These are phyloP conservation scores for Polyplosphaeria fusca DNA, from an alignment of 495 filamentous ascomycete species.

Conservation along the genomic window DNA sequence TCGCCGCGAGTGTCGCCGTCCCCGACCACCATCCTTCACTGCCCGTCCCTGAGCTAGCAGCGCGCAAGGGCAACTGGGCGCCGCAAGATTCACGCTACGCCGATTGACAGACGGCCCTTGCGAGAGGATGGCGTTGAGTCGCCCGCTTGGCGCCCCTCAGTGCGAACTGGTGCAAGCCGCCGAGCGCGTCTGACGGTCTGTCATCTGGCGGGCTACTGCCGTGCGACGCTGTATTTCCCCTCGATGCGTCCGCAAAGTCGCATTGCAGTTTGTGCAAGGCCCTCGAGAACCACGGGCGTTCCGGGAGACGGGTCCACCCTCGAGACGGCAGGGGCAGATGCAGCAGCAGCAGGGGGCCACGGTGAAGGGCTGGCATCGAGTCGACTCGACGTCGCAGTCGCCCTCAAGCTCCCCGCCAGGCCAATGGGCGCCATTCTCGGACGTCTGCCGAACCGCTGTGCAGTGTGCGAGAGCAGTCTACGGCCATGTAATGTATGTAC, in stretches of 20 bases:
- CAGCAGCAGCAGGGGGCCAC: background rate
- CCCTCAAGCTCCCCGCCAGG: too few species aligned
- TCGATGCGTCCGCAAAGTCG: slow-evolving; percentile 11
- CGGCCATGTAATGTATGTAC: too few species aligned
- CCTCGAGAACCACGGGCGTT: background rate
- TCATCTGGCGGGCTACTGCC: slow-evolving; percentile 12
- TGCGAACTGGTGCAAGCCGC: slow-evolving; percentile 14
- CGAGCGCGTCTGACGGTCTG: slow-evolving; percentile 14
- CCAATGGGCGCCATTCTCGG: background rate
- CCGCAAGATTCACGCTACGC: slow-evolving; percentile 23
- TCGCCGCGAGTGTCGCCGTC: too few species aligned
- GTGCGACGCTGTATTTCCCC: slow-evolving; percentile 6
- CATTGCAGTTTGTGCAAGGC: slow-evolving; percentile 15
- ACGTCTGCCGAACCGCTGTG: slow-evolving; percentile 3
- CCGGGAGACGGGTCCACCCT: slow-evolving; percentile 1
- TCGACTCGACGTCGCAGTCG: too few species aligned
- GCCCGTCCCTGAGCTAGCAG: slow-evolving; percentile 2
- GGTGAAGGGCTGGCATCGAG: background rate
- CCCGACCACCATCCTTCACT: too few species aligned
- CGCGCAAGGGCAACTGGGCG: slow-evolving; percentile 10
- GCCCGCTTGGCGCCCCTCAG: background rate
- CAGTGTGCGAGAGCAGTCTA: background rate
- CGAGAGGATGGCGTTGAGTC: slow-evolving; percentile 18
- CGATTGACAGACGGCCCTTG: slow-evolving; percentile 28
- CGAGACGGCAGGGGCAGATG: slow-evolving; percentile 7